Evolutionary conservation across 306 rosid species (phyloP), one percentile per base, ranked within the genome.

Genomic region (Cicer cuneatum): DNA sequence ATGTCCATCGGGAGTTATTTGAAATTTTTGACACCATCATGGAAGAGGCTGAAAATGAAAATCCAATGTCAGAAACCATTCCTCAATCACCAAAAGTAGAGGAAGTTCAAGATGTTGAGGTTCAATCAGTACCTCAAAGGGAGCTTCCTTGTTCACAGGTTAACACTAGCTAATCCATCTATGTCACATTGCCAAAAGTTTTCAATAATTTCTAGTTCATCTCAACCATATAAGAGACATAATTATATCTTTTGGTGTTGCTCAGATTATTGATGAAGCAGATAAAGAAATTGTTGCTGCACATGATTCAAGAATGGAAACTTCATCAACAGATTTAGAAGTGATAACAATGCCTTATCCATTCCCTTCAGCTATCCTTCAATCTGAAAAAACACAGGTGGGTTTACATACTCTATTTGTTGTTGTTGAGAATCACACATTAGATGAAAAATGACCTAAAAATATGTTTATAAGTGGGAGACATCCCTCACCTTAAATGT

Each of bases 281-380:
- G 62, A 56, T 9, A 60, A 60, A 15, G 66, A 60, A 33, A 60
- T 60, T 12, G 66, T 60, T 37, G 66, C 43, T 37, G 38, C 10
- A 56, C 62, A 56, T 56, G 62, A 56, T 60, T 37, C 45, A 35
- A 18, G 14, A 15, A 60, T 33, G 43, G 43, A 14, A 35, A 60
- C 43, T 60, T 60, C 66, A 60, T 60, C 66, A 60, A 60, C 42
- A 35, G 10, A 60, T 60, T 60, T 60, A 35, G 66, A 60, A 33
- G 66, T 60, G 43, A 60, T 60, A 33, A 60, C 24, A 60, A 60
- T 13, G 21, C 21, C 43, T 33, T 60, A 11, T 33, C 19, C 40
- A 13, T 12, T 8, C 18, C 10, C 18, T 33, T 60, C 42, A 60
- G 42, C 4, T 33, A 60, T 33, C 19, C 19, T 12, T 35, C 43